phyloP scores from a whole-genome alignment of 768 basidiomycete genomes.

The Suillus ampliporus region DNA sequence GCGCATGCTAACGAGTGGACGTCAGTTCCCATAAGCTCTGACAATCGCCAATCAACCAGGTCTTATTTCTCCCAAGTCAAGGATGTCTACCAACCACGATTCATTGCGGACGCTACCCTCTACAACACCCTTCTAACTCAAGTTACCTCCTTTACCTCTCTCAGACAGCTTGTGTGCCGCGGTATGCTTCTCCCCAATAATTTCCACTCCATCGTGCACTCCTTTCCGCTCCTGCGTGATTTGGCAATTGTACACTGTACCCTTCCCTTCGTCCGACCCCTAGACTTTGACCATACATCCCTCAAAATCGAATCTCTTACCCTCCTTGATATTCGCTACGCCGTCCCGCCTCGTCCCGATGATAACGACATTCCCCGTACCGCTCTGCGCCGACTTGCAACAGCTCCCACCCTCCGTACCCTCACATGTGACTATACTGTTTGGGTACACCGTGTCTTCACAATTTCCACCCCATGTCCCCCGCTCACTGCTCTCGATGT shows the following conservation, averaged over 20 bases:
- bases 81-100: conserved; percentile 31
- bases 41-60: conserved; percentile 14
- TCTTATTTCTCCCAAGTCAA: not conserved
- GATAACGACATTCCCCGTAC: conserved; percentile 19
- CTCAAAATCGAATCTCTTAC: conserved; percentile 51
- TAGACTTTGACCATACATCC: conserved; percentile 32
- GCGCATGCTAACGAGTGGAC: conserved; percentile 21
- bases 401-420: conserved; percentile 42
- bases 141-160: conserved; percentile 34
- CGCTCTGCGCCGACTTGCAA: conserved; percentile 40
- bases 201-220: conserved; percentile 42
- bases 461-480: conserved; percentile 19
- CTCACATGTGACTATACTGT: conserved; percentile 43
- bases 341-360: conserved; percentile 1
- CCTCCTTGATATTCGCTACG: conserved; percentile 42
- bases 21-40: conserved; percentile 5
- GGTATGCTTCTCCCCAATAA: conserved; percentile 43
- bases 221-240: conserved; percentile 41
- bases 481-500: conserved; percentile 30
- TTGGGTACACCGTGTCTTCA: conserved; percentile 47
- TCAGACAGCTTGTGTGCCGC: conserved; percentile 44
- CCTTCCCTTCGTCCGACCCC: conserved; percentile 27
- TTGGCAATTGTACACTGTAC: conserved; percentile 51
- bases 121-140: conserved; percentile 31
- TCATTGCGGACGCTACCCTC: conserved; percentile 29